A percentile compares a stretch with the other conserved stretches of the same genome.
Evolutionary conservation across 768 basidiomycete genomes (phyloP).

Genomic region (Tylopilus cervinicoccineus): DNA sequence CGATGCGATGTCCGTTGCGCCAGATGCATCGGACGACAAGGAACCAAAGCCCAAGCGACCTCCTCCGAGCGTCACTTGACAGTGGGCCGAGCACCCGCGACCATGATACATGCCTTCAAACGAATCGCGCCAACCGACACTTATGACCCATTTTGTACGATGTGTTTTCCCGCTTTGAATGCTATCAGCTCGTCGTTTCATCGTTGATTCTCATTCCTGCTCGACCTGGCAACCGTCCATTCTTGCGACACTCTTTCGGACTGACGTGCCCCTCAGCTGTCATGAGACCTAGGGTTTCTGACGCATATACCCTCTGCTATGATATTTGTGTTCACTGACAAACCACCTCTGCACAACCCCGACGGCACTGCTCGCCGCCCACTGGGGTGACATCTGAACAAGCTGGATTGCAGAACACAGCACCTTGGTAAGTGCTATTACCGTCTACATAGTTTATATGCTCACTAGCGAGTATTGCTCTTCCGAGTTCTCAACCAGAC

Average conservation of each 20-base stretch:
- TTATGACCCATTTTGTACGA: not conserved
- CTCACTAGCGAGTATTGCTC: not conserved
- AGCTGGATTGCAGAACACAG: not conserved
- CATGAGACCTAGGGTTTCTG: not conserved
- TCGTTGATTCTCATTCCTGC: not conserved
- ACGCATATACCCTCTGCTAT: not conserved
- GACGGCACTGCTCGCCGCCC: not conserved
- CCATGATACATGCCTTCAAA: not conserved
- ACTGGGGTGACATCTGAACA: not conserved
- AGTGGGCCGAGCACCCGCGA: not conserved
- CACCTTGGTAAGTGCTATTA: conserved; percentile 30
- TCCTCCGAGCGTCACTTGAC: conserved; percentile 6
- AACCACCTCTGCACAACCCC: not conserved
- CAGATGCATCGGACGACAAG: not conserved
- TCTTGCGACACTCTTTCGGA: conserved; percentile 19
- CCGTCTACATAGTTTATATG: not conserved
- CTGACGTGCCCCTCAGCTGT: not conserved
- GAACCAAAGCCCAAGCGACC: conserved; percentile 15
- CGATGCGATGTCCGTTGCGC: not conserved
- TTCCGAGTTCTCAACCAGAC: too few species aligned
- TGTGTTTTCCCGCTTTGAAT: conserved; percentile 8
- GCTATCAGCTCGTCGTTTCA: not conserved
- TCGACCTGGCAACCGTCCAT: not conserved
- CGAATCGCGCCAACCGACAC: not conserved
- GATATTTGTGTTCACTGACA: not conserved